Evolutionary conservation across 352 stramenopile genomes (phyloP), one percentile per base, ranked within the genome.

Genomic region (Globisporangium solare): DNA sequence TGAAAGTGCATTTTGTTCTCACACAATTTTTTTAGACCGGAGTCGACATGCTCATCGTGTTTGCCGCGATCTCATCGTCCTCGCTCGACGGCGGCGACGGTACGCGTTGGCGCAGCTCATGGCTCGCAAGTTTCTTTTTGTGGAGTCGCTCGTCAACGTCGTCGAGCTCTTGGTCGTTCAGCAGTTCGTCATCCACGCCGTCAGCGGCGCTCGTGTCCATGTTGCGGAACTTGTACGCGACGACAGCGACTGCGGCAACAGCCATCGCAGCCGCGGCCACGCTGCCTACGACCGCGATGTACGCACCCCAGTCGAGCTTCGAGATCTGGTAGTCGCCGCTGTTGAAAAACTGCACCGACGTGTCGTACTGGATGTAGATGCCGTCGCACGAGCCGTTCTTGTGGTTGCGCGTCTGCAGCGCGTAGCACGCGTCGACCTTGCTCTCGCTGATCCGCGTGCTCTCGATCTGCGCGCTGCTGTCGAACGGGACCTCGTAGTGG

Each of bases 381-480:
- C 78, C 78, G 41, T 89, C 69, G 60, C 82, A 92, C 3, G 66
- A 76, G 24, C 60, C 61, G 27, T 56, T 77, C 3, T 70, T 67
- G 10, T 89, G 69, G 64, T 89, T 92, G 0, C 79, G 80, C 4
- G 84, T 91, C 58, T 92, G 82, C 17, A 90, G 60, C 24, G 72
- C 65, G 58, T 88, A 91, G 60, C 84, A 92, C 54, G 64, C 56
- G 10, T 75, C 39, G 48, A 89, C 74, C 41, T 64, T 61, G 6
- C 63, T 68, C 47, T 67, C 87, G 11, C 70, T 71, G 27, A 58
- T 22, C 15, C 21, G 40, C 21, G 76, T 66, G 17, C 67, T 60
- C 31, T 62, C 55, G 27, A 86, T 35, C 27, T 35, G 58, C 40
- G 41, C 35, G 31, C 59, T 35, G 17, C 47, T 51, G 5, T 63